Base-by-base conservation (phyloP, 768 basidiomycete genomes). In the Sarcomyxa edulis region DNA sequence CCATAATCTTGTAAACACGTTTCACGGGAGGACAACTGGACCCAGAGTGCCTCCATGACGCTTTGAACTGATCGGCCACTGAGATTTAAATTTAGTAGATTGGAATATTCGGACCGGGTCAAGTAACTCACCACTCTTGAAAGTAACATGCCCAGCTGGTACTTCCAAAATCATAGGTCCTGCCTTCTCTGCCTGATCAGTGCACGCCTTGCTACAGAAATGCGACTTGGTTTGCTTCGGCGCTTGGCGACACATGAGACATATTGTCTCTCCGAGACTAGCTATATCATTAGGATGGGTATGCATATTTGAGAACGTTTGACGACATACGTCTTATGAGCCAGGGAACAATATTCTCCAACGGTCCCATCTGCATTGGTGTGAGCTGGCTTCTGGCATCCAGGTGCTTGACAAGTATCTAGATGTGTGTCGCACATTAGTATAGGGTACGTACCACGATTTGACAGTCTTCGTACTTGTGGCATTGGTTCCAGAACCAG, bases 21-120 rank as follows among this genome's bases (percentile, higher is more conserved):
- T 67, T 62, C 2, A 85, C 81, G 20, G 68, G 59, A 6, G 82
- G 82, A 43, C 80, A 78, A 11, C 56, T 28, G 12, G 71, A 72
- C 15, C 69, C 63, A 29, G 48, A 60, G 48, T 84, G 82, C 43
- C 81, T 68, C 82, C 82, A 85, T 15, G 81, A 79, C 38, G 72
- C 46, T 48, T 74, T 79, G 63, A 84, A 84, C 48, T 84, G 82
- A 48, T 78, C 77, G 16, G 68, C 60, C 21, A 81, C 81, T 82
- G 40, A 8, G 35, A 18, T n/a, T n/a, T n/a, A n/a, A n/a, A n/a
- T n/a, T n/a, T n/a, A n/a, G n/a, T n/a, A n/a, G n/a, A n/a, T n/a
- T n/a, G n/a, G n/a, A n/a, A n/a, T n/a, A n/a, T n/a, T n/a, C n/a
- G n/a, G n/a, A 23, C 23, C 4, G 20, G 38, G 37, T 16, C n/a